Conservation (phyloP, 768 basidiomycete species). For the Tylopilus sp. region DNA sequence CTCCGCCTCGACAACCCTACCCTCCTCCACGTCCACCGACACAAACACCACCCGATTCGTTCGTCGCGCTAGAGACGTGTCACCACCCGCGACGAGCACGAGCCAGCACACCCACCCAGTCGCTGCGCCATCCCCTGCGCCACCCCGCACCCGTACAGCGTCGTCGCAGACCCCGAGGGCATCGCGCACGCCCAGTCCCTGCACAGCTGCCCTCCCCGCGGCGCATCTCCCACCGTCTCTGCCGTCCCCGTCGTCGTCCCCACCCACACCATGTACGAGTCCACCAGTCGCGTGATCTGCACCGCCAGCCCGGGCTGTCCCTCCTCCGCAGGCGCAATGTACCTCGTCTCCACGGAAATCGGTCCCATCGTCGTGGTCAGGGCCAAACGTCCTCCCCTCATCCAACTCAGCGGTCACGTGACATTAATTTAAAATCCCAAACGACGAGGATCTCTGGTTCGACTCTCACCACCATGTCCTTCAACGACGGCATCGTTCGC, state of each 20-base stretch:
- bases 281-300: constrained; percentile 62
- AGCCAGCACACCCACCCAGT: constrained; percentile 52
- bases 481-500: constrained; percentile 29
- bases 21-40: constrained; percentile 57
- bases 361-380: constrained; percentile 4
- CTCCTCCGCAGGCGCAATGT: constrained; percentile 47
- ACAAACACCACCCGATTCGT: constrained; percentile 69
- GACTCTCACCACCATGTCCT: not conserved
- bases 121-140: constrained; percentile 76
- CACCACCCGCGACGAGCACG: not conserved
- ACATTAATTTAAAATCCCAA: no score
- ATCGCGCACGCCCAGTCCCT: constrained; percentile 84
- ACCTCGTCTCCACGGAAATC: constrained; percentile 47
- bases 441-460: no score
- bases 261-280: constrained; percentile 82
- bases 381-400: not conserved
- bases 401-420: not conserved
- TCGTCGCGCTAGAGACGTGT: constrained; percentile 48
- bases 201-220: constrained; percentile 53
- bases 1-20: constrained; percentile 57
- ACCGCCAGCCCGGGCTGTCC: constrained; percentile 58
- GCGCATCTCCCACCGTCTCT: constrained; percentile 47
- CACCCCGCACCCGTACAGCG: constrained; percentile 59
- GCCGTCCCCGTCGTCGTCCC: constrained; percentile 51
- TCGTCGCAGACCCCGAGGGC: constrained; percentile 57